Conservation (phyloP, 768 basidiomycete species). For the Leucocoprinus sp. region DNA sequence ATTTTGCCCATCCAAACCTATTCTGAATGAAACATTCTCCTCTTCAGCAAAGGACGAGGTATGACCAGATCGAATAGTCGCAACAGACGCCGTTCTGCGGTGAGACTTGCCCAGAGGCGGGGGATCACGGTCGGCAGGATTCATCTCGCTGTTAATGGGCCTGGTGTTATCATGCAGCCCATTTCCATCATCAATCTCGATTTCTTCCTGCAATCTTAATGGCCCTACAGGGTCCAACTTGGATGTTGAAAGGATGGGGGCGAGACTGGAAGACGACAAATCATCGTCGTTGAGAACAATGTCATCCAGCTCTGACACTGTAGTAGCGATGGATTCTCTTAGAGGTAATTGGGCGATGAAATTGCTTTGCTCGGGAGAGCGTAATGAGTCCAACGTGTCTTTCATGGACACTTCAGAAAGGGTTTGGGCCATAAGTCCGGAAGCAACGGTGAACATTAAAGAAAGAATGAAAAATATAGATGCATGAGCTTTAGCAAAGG, state of each 20-base stretch:
- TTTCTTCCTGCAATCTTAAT: not conserved
- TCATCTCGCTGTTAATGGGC: constrained; percentile 11
- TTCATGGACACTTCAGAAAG: constrained; percentile 2
- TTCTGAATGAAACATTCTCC: constrained; percentile 31
- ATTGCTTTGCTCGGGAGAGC: constrained; percentile 36
- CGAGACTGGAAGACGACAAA: constrained; percentile 21
- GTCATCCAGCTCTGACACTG: constrained; percentile 58
- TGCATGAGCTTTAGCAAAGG: constrained; percentile 2
- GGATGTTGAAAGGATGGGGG: not conserved
- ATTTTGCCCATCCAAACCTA: constrained; percentile 48
- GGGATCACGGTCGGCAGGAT: constrained; percentile 3
- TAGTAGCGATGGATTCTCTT: constrained; percentile 34
- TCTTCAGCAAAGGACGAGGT: constrained; percentile 22
- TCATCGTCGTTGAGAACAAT: constrained; percentile 45
- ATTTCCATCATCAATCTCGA: not conserved
- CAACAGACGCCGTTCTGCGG: constrained; percentile 57
- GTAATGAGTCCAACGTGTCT: constrained; percentile 33
- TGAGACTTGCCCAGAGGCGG: constrained; percentile 27
- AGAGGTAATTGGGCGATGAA: constrained; percentile 22
- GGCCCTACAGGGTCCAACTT: not conserved
- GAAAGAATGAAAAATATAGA: not conserved
- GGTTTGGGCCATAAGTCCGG: not conserved
- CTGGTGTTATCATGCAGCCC: constrained; percentile 6
- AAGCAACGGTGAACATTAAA: constrained; percentile 4
- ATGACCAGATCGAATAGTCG: constrained; percentile 45